Base-by-base conservation (phyloP, 2,329 filamentous ascomycete genomes). In the Trichophyton verrucosum region DNA sequence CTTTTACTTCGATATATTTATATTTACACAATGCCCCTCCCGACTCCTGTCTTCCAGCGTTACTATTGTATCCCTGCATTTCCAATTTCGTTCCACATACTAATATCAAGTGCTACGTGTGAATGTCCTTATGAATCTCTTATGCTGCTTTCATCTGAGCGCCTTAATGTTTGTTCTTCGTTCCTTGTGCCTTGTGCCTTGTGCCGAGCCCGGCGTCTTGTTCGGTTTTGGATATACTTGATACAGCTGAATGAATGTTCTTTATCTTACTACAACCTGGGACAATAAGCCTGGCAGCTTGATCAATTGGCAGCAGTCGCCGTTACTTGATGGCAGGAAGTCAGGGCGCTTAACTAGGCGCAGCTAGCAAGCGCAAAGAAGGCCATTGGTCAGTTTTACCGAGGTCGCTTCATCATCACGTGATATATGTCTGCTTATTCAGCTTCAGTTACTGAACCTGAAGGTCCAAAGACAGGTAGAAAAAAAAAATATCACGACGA, bases 61-160 rank as follows among this genome's bases (percentile, higher is more conserved):
- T 44, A 7, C 6, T 20, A n/a, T n/a, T 44, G 15, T 44, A 15
- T 15, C 33, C 33, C 33, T 38, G 9, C 9, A 38, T 44, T 7
- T 20, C 5, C 40, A 44, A 7, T 44, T 44, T 61, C 27, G 4
- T 30, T 46, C 24, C 33, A 24, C 42, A 46, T 42, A 46, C 13
- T 58, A 36, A 58, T 42, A 58, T 30, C 56, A 44, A 46, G 15
- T 40, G 40, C 33, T 61, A 57, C 44, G 51, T 55, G 51, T 55
- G 51, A 38, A 55, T 36, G 51, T 11, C 27, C 33, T 33, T 55
- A 55, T 20, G 51, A 55, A 55, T 13, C 15, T 17, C 33, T 55
- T 38, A 38, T 38, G 51, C 33, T 55, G n/a, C 51, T 20, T 27
- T 17, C 33, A 33, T 55, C 13, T 27, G 24, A 55, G 27, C 27